A percentile compares a stretch with the other conserved stretches of the same genome.
Conservation (phyloP, 2,329 filamentous ascomycete species). For the Trichoderma citrinoviride region DNA sequence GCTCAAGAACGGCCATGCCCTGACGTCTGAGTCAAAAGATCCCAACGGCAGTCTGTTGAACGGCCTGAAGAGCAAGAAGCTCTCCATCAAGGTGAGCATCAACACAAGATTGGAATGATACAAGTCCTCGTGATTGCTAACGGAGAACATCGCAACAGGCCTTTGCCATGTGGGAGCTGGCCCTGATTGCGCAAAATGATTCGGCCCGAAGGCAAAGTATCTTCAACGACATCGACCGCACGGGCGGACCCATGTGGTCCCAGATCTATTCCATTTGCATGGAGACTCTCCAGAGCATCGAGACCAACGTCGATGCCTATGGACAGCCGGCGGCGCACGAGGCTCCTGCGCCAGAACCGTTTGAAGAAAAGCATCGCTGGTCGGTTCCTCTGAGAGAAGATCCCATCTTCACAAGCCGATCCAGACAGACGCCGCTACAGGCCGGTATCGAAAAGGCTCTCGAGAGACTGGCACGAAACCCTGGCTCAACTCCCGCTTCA, state of each 20-base stretch:
- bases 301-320: slow-evolving; percentile 62
- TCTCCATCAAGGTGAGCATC: slow-evolving; percentile 62
- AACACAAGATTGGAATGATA: too few relatives aligned
- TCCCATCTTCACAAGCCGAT: slow-evolving; percentile 43
- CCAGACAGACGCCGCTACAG: slow-evolving; percentile 39
- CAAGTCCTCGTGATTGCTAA: background rate
- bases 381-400: slow-evolving; percentile 45
- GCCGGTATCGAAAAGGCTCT: slow-evolving; percentile 47
- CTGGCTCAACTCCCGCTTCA: slow-evolving; percentile 48
- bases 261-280: slow-evolving; percentile 72
- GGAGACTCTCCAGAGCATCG: slow-evolving; percentile 65
- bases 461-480: slow-evolving; percentile 44
- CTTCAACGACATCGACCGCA: slow-evolving; percentile 82
- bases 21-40: slow-evolving; percentile 83
- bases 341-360: slow-evolving; percentile 32
- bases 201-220: slow-evolving; percentile 75
- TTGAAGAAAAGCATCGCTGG: slow-evolving; percentile 37
- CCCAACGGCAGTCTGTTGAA: slow-evolving; percentile 86
- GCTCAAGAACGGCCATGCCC: slow-evolving; percentile 76
- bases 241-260: slow-evolving; percentile 75
- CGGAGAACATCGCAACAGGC: slow-evolving; percentile 43
- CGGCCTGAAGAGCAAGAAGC: slow-evolving; percentile 79
- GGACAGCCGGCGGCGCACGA: slow-evolving; percentile 44
- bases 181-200: slow-evolving; percentile 72
- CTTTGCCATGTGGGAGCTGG: slow-evolving; percentile 90